Conservation (phyloP, 108 stramenopile genomes). For the Aureococcus anophagefferens region DNA sequence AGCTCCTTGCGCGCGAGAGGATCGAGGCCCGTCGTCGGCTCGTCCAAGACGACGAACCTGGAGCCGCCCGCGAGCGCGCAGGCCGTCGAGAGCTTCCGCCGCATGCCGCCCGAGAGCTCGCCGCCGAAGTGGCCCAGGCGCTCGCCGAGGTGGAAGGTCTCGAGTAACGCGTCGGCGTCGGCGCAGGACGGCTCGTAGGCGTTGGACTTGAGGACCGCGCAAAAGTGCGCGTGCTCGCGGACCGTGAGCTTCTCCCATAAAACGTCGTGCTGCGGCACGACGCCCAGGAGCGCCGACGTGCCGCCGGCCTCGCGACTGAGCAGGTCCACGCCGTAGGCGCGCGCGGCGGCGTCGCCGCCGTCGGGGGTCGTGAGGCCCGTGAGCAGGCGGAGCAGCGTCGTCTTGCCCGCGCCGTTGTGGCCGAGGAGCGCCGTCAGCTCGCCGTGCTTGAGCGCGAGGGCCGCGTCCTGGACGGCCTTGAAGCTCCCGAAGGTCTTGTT, state of each 20-base stretch:
- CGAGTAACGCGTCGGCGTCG: background rate
- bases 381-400: slow-evolving; percentile 23
- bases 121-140: background rate
- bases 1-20: slow-evolving; percentile 46
- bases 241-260: slow-evolving; percentile 68
- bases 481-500: slow-evolving; percentile 3
- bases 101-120: slow-evolving; percentile 74
- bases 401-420: slow-evolving; percentile 42
- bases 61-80: slow-evolving; percentile 70
- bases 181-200: background rate
- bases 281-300: slow-evolving; percentile 27
- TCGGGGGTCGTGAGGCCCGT: slow-evolving; percentile 12
- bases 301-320: background rate
- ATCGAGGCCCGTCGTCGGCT: slow-evolving; percentile 59
- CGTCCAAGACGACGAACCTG: slow-evolving; percentile 62
- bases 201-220: slow-evolving; percentile 47
- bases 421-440: slow-evolving; percentile 28
- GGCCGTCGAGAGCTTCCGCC: slow-evolving; percentile 75
- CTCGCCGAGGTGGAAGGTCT: background rate
- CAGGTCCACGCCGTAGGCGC: slow-evolving; percentile 20
- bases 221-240: slow-evolving; percentile 69
- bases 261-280: slow-evolving; percentile 68
- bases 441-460: slow-evolving; percentile 10
- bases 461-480: background rate
- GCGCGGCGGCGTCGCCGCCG: slow-evolving; percentile 10